Evolutionary conservation across 352 stramenopile genomes (phyloP).

Genomic region (Globisporangium carolinianum): DNA sequence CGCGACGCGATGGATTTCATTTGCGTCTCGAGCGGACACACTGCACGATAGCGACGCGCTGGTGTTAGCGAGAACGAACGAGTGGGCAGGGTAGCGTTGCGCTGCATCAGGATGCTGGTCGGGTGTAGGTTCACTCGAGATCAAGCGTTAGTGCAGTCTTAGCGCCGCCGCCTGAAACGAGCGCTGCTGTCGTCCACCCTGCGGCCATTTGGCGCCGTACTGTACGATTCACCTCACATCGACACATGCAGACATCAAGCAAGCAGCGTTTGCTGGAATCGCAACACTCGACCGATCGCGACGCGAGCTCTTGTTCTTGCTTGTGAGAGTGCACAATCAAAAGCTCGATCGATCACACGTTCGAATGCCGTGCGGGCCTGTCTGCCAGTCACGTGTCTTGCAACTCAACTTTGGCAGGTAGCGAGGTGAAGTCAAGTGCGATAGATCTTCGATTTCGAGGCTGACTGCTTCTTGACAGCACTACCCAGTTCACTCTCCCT

Average conservation of each 20-base stretch:
- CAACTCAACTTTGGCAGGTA: slow-evolving; percentile 4
- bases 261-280: neutral
- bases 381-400: neutral
- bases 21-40: slow-evolving; percentile 7
- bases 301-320: too few species aligned
- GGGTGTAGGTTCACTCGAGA: too few species aligned
- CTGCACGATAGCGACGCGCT: too few species aligned
- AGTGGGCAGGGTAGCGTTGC: neutral
- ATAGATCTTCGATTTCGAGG: neutral
- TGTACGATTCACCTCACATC: neutral
- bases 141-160: neutral
- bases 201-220: neutral
- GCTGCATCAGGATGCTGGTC: neutral
- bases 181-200: neutral
- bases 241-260: neutral
- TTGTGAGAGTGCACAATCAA: too few species aligned
- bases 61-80: neutral
- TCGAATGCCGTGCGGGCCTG: neutral
- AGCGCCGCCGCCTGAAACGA: too few species aligned
- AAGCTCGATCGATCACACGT: neutral
- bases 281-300: neutral
- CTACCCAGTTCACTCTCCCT: neutral
- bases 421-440: slow-evolving; percentile 1
- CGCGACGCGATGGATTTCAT: slow-evolving; percentile 11
- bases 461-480: too few species aligned